phyloP scores from a whole-genome alignment of 257 asterid species.

The Orobanche coerulescens region DNA sequence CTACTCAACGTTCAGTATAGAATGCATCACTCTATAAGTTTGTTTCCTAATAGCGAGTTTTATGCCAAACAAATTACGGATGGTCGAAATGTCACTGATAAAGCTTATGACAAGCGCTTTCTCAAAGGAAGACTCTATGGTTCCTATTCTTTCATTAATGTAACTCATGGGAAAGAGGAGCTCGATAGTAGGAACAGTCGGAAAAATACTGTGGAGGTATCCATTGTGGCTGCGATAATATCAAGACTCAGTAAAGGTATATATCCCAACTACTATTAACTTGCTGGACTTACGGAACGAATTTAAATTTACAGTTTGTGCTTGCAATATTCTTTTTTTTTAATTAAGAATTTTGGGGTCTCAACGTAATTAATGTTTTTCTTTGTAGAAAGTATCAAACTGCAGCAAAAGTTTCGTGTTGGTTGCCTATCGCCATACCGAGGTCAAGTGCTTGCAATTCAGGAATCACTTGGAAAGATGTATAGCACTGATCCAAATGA shows the following conservation, averaged over 20 bases:
- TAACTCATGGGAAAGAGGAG: slow-evolving; percentile 51
- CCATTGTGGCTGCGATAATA: slow-evolving; percentile 37
- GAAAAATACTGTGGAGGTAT: slow-evolving; percentile 47
- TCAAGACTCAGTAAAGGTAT: slow-evolving; percentile 46
- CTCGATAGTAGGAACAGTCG: slow-evolving; percentile 33
- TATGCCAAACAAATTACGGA: slow-evolving; percentile 37
- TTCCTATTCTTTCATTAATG: slow-evolving; percentile 53
- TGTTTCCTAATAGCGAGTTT: slow-evolving; percentile 54
- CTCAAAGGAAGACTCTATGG: slow-evolving; percentile 36
- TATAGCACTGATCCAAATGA: slow-evolving; percentile 39
- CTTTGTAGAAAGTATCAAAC: slow-evolving; percentile 34
- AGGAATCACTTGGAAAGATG: slow-evolving; percentile 35
- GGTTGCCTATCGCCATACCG: slow-evolving; percentile 75
- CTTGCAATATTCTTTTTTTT: neutral
- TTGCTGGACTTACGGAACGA: neutral
- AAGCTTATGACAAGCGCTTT: too few species aligned
- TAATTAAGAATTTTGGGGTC: neutral
- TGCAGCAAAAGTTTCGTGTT: slow-evolving; percentile 40
- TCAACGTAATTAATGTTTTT: neutral
- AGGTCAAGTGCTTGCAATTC: slow-evolving; percentile 58
- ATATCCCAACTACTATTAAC: neutral
- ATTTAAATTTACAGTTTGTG: neutral
- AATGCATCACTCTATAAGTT: slow-evolving; percentile 71
- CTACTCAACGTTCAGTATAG: slow-evolving; percentile 67
- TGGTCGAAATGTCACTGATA: too few species aligned